Conservation (phyloP, 1,284 basidiomycete genomes). For the Cutaneotrichosporon cyanovorans region DNA sequence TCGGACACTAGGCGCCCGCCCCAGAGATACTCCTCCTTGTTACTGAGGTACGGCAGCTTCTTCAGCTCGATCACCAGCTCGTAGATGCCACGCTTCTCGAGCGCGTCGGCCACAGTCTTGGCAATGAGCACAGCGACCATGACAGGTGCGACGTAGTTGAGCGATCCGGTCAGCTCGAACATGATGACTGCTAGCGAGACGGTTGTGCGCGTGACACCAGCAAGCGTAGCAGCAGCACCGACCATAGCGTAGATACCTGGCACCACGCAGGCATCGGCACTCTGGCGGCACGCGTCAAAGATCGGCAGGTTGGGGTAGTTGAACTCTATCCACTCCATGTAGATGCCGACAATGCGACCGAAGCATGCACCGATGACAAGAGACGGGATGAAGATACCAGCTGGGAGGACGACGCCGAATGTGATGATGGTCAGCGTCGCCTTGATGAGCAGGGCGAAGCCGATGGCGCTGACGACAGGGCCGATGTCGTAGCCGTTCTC, state of each 20-base stretch:
- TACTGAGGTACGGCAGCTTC: constrained; percentile 82
- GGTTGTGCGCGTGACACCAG: constrained; percentile 63
- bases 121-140: constrained; percentile 82
- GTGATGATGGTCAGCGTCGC: constrained; percentile 78
- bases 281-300: constrained; percentile 56
- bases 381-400: constrained; percentile 95
- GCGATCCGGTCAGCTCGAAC: constrained; percentile 88
- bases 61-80: constrained; percentile 85
- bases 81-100: constrained; percentile 92
- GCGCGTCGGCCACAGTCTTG: constrained; percentile 83
- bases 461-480: constrained; percentile 61
- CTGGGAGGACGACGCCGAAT: constrained; percentile 88
- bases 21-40: constrained; percentile 83
- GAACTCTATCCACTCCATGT: constrained; percentile 70
- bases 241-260: constrained; percentile 87
- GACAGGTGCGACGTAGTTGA: constrained; percentile 90
- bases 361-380: constrained; percentile 95
- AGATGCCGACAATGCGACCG: constrained; percentile 78
- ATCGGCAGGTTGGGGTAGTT: constrained; percentile 57
- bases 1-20: constrained; percentile 64
- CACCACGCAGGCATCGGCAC: constrained; percentile 44
- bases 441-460: constrained; percentile 71
- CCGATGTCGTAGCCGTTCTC: constrained; percentile 58
- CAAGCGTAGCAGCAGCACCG: constrained; percentile 77
- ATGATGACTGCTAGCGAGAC: constrained; percentile 94